Percentiles rank a stretch among this genome's conserved stretches.
Conservation (phyloP, 176 grass and related monocot species). For the Canna indica region DNA sequence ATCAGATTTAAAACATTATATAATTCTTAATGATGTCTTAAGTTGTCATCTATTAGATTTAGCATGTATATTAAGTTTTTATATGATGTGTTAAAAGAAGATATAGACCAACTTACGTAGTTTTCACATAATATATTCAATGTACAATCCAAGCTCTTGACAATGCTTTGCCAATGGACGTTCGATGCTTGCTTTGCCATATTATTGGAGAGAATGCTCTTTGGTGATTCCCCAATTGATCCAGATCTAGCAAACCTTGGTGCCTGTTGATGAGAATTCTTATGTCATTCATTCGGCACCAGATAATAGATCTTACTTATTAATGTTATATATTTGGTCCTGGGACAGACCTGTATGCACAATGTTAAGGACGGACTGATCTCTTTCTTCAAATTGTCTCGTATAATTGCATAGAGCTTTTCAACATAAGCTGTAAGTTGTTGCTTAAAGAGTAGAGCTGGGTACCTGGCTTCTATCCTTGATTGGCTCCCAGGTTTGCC, state of each 20-base stretch:
- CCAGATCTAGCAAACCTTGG: slow-evolving; percentile 55
- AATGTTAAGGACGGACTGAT: slow-evolving; percentile 66
- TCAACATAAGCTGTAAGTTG: slow-evolving; percentile 82
- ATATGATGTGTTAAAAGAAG: not conserved
- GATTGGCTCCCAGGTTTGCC: slow-evolving; percentile 38
- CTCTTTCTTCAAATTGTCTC: slow-evolving; percentile 90
- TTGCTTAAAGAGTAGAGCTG: slow-evolving; percentile 88
- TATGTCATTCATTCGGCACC: not conserved
- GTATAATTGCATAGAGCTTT: slow-evolving; percentile 86
- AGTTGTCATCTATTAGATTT: too few species aligned
- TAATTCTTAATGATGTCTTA: too few species aligned
- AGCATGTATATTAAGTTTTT: too few species aligned
- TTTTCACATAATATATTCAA: slow-evolving; percentile 61
- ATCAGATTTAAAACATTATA: not conserved
- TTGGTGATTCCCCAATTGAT: slow-evolving; percentile 64
- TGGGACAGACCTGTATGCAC: slow-evolving; percentile 73
- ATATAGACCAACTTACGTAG: slow-evolving; percentile 27
- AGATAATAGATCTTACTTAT: not conserved
- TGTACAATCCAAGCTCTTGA: slow-evolving; percentile 51
- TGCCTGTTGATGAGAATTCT: slow-evolving; percentile 34
- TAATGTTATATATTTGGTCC: not conserved
- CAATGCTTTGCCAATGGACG: slow-evolving; percentile 79
- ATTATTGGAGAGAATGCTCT: slow-evolving; percentile 55
- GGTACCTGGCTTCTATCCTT: slow-evolving; percentile 80
- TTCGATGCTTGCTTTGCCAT: slow-evolving; percentile 67